Evolutionary conservation across 106 monocot species (phyloP).

Genomic region (Agapanthus africanus): DNA sequence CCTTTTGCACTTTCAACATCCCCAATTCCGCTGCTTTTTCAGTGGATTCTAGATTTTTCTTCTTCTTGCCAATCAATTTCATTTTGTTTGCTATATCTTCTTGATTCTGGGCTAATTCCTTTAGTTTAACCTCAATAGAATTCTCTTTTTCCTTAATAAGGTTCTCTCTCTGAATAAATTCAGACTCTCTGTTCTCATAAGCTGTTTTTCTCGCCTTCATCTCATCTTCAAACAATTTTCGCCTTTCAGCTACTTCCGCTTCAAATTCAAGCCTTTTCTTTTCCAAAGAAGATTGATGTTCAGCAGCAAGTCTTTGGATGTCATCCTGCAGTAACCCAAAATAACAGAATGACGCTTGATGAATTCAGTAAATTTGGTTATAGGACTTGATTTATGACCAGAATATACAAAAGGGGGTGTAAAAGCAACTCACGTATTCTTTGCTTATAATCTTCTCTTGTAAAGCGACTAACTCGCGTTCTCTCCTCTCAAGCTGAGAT

Average conservation of each 20-base stretch:
- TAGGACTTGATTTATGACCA: no score
- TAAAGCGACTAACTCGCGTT: slow-evolving; percentile 61
- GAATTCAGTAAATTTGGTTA: background rate
- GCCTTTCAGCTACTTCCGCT: slow-evolving; percentile 42
- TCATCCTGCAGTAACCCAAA: slow-evolving; percentile 43
- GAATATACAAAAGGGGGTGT: background rate
- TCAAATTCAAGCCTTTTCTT: slow-evolving; percentile 58
- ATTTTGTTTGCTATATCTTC: slow-evolving; percentile 29
- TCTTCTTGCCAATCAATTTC: slow-evolving; percentile 46
- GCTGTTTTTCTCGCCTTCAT: slow-evolving; percentile 27
- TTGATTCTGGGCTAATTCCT: slow-evolving; percentile 36
- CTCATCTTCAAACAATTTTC: slow-evolving; percentile 51
- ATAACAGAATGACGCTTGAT: background rate
- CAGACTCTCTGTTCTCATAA: slow-evolving; percentile 23
- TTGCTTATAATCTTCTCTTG: slow-evolving; percentile 68
- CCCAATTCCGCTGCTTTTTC: slow-evolving; percentile 24
- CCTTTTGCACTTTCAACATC: slow-evolving; percentile 36
- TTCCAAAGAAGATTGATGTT: slow-evolving; percentile 39
- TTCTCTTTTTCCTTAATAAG: slow-evolving; percentile 35
- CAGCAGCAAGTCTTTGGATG: slow-evolving; percentile 48
- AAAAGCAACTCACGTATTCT: slow-evolving; percentile 55
- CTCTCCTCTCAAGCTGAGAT: slow-evolving; percentile 51
- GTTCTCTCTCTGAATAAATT: slow-evolving; percentile 31
- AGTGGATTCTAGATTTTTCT: slow-evolving; percentile 26
- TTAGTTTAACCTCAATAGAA: slow-evolving; percentile 17